Conservation (phyloP, 441 rosid species). For the Jatropha multifida region DNA sequence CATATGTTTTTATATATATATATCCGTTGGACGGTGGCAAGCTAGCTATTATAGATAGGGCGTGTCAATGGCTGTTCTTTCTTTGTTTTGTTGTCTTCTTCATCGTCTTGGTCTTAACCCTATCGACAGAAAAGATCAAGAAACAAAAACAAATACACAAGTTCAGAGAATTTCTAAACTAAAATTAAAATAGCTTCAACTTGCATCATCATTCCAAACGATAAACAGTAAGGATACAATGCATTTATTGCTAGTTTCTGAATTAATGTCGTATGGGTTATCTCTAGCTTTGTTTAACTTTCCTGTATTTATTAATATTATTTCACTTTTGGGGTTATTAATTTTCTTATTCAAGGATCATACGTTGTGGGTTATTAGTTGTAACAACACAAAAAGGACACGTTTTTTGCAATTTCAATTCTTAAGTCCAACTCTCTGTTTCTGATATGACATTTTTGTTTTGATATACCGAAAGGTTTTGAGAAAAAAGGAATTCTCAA, state of each 20-base stretch:
- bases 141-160: not conserved
- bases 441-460: no score
- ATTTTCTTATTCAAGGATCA: no score
- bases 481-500: no score
- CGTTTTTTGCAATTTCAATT: no score
- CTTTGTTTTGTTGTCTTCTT: constrained; percentile 2
- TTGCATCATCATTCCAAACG: not conserved
- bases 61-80: no score
- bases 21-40: not conserved
- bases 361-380: no score
- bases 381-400: no score
- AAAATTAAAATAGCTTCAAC: not conserved
- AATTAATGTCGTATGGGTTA: constrained; percentile 11
- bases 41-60: not conserved
- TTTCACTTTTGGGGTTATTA: no score
- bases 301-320: not conserved
- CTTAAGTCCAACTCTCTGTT: no score
- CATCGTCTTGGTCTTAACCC: constrained; percentile 2
- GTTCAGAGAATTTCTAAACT: not conserved
- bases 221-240: not conserved
- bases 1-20: not conserved
- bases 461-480: no score
- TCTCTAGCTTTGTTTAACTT: not conserved
- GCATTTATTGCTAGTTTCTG: not conserved
- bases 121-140: not conserved